Evolutionary conservation across 495 filamentous ascomycete species (phyloP).

Genomic region (Alectoria sarmentosa): DNA sequence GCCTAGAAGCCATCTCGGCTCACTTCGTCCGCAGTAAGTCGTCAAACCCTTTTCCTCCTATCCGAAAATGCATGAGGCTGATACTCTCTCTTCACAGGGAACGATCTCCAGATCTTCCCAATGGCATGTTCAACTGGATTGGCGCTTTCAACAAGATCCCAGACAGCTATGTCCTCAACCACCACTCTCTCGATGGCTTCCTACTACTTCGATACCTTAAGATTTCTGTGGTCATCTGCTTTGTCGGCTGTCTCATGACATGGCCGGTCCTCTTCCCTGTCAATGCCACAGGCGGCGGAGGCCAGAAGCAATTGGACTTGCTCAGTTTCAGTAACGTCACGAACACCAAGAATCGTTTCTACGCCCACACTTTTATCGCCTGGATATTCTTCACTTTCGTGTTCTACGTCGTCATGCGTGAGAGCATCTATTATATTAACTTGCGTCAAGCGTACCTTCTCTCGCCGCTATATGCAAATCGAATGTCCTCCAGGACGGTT

Average conservation of each 20-base stretch:
- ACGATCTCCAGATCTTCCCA: conserved; percentile 59
- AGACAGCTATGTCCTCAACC: conserved; percentile 77
- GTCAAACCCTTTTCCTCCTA: background rate
- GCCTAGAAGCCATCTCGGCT: conserved; percentile 80
- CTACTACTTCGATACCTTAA: conserved; percentile 81
- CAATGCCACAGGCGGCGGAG: conserved; percentile 64
- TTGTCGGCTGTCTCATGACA: conserved; percentile 73
- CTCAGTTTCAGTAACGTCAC: conserved; percentile 69
- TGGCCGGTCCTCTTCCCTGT: conserved; percentile 83
- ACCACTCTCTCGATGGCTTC: conserved; percentile 85
- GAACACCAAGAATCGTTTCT: conserved; percentile 56
- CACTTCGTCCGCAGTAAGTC: conserved; percentile 52
- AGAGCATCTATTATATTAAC: conserved; percentile 92
- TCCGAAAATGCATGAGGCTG: conserved; percentile 2
- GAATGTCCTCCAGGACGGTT: conserved; percentile 89
- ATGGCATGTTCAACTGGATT: conserved; percentile 70
- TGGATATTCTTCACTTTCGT: conserved; percentile 81
- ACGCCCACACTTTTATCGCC: conserved; percentile 65
- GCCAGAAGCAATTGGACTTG: conserved; percentile 62
- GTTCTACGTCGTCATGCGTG: conserved; percentile 82
- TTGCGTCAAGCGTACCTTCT: conserved; percentile 90
- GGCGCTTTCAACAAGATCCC: conserved; percentile 67
- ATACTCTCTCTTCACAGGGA: conserved; percentile 39
- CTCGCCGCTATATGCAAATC: conserved; percentile 77
- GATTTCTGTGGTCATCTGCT: conserved; percentile 60